Conservation (phyloP, 176 grass and related monocot species). For the Raddia distichophylla region DNA sequence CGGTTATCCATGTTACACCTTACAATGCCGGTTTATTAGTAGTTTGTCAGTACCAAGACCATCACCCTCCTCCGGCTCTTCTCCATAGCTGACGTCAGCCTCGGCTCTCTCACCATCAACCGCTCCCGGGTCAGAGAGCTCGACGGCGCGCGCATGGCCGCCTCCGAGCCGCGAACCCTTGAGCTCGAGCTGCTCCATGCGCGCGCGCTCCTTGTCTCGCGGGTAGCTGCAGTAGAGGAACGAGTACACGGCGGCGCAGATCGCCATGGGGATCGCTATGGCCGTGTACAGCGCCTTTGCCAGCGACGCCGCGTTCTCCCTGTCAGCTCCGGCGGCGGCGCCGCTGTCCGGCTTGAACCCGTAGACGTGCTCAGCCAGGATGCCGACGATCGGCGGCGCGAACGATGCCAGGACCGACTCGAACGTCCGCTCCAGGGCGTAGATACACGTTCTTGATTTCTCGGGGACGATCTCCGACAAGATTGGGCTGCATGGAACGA, state of each 20-base stretch:
- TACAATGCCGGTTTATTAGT: not conserved
- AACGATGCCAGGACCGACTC: slow-evolving; percentile 72
- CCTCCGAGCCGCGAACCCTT: not conserved
- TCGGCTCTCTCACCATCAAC: not conserved
- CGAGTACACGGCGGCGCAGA: slow-evolving; percentile 58
- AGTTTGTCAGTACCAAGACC: not conserved
- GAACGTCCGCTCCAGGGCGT: slow-evolving; percentile 55
- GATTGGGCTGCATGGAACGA: slow-evolving; percentile 47
- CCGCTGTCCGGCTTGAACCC: slow-evolving; percentile 39
- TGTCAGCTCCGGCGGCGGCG: slow-evolving; percentile 25
- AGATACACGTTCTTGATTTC: slow-evolving; percentile 67
- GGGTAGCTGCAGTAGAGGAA: slow-evolving; percentile 60
- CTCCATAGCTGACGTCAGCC: not conserved
- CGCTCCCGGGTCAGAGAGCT: not conserved
- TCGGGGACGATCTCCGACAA: slow-evolving; percentile 65
- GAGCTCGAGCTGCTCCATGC: slow-evolving; percentile 12
- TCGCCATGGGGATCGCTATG: slow-evolving; percentile 53
- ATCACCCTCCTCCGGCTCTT: not conserved
- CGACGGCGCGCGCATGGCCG: not conserved
- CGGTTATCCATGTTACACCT: not conserved
- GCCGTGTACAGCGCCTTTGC: slow-evolving; percentile 61
- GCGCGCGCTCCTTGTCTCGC: slow-evolving; percentile 57
- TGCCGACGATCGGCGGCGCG: slow-evolving; percentile 53
- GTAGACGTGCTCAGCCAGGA: slow-evolving; percentile 50
- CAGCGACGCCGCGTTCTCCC: slow-evolving; percentile 56